Percentiles rank a stretch among this genome's conserved stretches.
These are phyloP conservation scores for Taphrina populina DNA, from an alignment of 1,139 yeast species.

Conservation along the genomic window DNA sequence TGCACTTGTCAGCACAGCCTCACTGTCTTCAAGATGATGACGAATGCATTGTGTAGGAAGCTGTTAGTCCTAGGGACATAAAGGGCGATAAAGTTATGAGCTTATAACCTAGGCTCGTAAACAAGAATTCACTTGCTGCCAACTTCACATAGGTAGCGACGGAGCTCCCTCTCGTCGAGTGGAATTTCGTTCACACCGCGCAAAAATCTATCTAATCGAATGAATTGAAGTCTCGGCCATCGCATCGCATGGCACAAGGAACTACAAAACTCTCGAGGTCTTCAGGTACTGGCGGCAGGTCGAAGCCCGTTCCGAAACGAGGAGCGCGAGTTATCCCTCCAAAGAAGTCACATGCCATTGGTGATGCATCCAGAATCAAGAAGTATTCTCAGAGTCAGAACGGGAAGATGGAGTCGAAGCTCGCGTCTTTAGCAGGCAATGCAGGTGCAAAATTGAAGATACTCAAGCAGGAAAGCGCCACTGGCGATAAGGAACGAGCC, in stretches of 20 bases:
- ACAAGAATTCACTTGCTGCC: too few relatives aligned
- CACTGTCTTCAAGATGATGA: too few relatives aligned
- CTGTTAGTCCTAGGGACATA: too few relatives aligned
- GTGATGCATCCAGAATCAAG: constrained; percentile 16
- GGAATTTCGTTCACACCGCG: too few relatives aligned
- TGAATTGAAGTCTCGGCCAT: too few relatives aligned
- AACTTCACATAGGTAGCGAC: too few relatives aligned
- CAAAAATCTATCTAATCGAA: too few relatives aligned
- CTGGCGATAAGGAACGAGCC: constrained; percentile 31
- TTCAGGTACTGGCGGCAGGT: constrained; percentile 17
- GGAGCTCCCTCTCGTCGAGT: too few relatives aligned
- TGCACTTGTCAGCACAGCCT: too few relatives aligned
- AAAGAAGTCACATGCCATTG: constrained; percentile 22
- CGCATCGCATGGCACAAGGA: constrained; percentile 23
- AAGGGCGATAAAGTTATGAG: too few relatives aligned
- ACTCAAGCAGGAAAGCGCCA: constrained; percentile 25
- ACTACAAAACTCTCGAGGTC: constrained; percentile 12
- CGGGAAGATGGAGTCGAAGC: constrained; percentile 31
- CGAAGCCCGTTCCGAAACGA: constrained; percentile 22
- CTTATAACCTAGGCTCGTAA: too few relatives aligned
- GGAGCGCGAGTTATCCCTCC: constrained; percentile 31
- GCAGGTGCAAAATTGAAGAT: constrained; percentile 32
- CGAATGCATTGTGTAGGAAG: too few relatives aligned
- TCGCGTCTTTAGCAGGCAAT: constrained; percentile 29
- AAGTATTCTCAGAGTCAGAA: constrained; percentile 32